Conservation (phyloP, 495 filamentous ascomycete genomes). For the Hapsidospora chrysogenum region DNA sequence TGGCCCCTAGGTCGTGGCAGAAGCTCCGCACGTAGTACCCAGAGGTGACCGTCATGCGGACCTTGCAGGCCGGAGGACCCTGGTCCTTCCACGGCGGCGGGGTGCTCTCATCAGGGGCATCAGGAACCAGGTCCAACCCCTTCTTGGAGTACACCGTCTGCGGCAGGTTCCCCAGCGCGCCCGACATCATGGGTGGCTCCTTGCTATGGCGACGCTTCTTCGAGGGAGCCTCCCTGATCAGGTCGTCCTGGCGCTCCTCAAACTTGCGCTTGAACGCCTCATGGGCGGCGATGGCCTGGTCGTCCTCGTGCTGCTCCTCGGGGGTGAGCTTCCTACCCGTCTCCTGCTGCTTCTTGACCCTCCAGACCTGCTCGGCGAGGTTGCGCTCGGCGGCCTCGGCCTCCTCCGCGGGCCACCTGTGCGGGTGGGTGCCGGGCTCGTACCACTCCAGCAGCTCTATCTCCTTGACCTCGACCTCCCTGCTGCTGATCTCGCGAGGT, state of each 20-base stretch:
- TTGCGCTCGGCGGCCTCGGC: conserved; percentile 52
- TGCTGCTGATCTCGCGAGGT: conserved; percentile 64
- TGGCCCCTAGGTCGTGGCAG: conserved; percentile 78
- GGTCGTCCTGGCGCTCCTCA: conserved; percentile 16
- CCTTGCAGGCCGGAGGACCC: conserved; percentile 53
- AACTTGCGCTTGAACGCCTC: conserved; percentile 28
- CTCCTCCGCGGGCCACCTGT: conserved; percentile 59
- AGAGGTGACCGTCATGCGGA: conserved; percentile 84
- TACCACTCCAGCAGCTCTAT: conserved; percentile 78
- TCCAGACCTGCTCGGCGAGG: conserved; percentile 53
- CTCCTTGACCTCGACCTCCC: conserved; percentile 58
- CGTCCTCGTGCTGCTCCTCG: conserved; percentile 29
- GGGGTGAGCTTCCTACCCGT: conserved; percentile 18
- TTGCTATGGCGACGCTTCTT: conserved; percentile 13
- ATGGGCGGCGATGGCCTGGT: conserved; percentile 22
- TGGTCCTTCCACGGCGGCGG: conserved; percentile 26
- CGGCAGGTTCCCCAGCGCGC: conserved; percentile 23
- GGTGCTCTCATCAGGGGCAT: conserved; percentile 13
- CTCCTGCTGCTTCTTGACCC: conserved; percentile 28
- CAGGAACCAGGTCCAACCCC: conserved; percentile 18
- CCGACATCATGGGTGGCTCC: conserved; percentile 32
- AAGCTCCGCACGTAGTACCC: conserved; percentile 96
- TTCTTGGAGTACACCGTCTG: conserved; percentile 6
- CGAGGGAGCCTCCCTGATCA: conserved; percentile 15
- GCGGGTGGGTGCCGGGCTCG: conserved; percentile 61